Evolutionary conservation across 2,329 filamentous ascomycete species (phyloP), one percentile per base, ranked within the genome.

Genomic region (Aspergillus pseudoviridinutans): DNA sequence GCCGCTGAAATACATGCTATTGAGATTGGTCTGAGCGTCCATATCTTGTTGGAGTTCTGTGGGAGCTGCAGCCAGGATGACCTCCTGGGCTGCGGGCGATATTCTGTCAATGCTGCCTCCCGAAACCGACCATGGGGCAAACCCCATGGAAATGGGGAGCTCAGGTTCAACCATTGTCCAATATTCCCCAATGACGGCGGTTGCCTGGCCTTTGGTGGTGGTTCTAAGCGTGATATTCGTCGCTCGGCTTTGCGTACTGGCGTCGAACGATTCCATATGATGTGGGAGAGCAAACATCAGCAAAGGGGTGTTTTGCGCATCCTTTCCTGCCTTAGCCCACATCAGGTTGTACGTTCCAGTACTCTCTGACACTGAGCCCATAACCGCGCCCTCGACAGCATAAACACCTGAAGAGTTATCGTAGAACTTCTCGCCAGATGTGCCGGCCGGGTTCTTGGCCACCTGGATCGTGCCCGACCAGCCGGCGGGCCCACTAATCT

Each of bases 1-100:
- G 65, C 94, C 94, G 64, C 89, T 90, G 73, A 88, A 97, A 74
- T 97, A 97, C 86, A 96, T 92, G 41, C 91, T 96, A 70, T 93
- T 84, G 38, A 90, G 78, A 61, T 94, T 84, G 4, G 86, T 85
- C 68, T 94, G 87, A 0, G 78, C 77, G n/a, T 79, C 74, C 74
- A 97, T 90, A 69, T 92, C 82, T 73, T 94, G 87, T 0, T 84
- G 82, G 0, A 96, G 78, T 71, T 99, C 94, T 22, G 80, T 82
- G n/a, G 81, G 79, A 1, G 91, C 89, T 8, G 87, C 79, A 1
- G 81, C 78, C 38, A 78, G 76, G 56, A 95, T 88, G 2, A 79
- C 76, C 2, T 79, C 71, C 63, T 87, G 84, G 1, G 85, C 83
- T n/a, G 78, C 75, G 1, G 71, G 52, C 1, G 78, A 73, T 51